phyloP scores from a whole-genome alignment of 2,329 filamentous ascomycete genomes.

The Iodosphaeria phyllophila region DNA sequence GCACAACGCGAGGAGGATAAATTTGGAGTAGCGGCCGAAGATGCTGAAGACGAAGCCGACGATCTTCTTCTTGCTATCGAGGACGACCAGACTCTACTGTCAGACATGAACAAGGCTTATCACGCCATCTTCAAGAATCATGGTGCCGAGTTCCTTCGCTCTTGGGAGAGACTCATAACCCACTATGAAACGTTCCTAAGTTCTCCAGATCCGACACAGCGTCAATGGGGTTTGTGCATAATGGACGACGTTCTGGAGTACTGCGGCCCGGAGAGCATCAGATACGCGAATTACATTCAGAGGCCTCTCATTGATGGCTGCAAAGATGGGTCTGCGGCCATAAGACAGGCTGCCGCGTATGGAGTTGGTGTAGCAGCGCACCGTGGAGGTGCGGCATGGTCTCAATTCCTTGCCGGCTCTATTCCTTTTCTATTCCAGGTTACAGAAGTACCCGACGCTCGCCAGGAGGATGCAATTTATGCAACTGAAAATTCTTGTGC shows the following conservation, averaged over 20 bases:
- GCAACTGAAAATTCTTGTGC: constrained; percentile 85
- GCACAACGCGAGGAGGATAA: constrained; percentile 68
- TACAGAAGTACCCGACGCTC: constrained; percentile 60
- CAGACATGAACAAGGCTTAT: constrained; percentile 99
- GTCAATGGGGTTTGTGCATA: constrained; percentile 98
- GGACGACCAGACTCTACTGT: constrained; percentile 88
- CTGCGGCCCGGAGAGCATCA: constrained; percentile 74
- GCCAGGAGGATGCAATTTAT: constrained; percentile 85
- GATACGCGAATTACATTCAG: constrained; percentile 72
- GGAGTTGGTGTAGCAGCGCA: constrained; percentile 91
- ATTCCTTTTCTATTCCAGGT: constrained; percentile 73
- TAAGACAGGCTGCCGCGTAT: constrained; percentile 82
- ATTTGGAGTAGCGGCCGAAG: constrained; percentile 53
- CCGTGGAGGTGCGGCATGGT: constrained; percentile 73
- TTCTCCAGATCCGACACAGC: constrained; percentile 69
- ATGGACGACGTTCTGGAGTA: constrained; percentile 98
- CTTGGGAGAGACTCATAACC: constrained; percentile 71
- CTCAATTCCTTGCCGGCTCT: constrained; percentile 66
- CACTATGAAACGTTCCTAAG: constrained; percentile 77
- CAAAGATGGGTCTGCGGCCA: constrained; percentile 70
- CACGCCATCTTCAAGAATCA: constrained; percentile 98
- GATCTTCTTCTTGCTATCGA: constrained; percentile 83
- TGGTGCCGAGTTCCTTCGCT: constrained; percentile 61
- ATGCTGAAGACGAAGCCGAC: constrained; percentile 78
- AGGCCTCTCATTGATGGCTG: constrained; percentile 76